Evolutionary conservation across 768 basidiomycete species (phyloP), one percentile per base, ranked within the genome.

Genomic region (Stropharia rugosoannulata): DNA sequence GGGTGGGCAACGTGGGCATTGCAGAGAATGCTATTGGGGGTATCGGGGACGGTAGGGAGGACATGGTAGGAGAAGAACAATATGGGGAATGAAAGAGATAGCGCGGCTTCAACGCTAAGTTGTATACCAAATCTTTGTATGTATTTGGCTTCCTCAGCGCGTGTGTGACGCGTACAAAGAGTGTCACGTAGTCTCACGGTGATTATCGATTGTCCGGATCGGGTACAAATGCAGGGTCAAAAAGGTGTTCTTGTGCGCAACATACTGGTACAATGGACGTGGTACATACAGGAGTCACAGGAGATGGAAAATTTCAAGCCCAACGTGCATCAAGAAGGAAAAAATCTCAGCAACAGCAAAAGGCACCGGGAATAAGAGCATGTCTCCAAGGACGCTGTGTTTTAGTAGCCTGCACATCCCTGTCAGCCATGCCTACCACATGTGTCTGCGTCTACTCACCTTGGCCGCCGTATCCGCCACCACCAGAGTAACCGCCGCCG

Each of bases 391-490:
- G 41, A 51, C 53, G 45, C 37, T 32, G 41, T 32, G 41, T 13
- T 42, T 41, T 54, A 49, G 27, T 43, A 9, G 16, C n/a, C 40
- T 16, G 51, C 52, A 40, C 44, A 32, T 32, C 9, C 29, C 6
- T 32, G 29, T 32, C 29, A 32, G 29, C 9, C 29, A 10, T 10
- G 7, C 7, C 29, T n/a, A n/a, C 7, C 29, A 6, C 29, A 32
- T 32, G 7, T 32, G 29, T 10, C 7, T 7, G 29, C 9, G 2
- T 32, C 29, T 6, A 32, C 29, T 32, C 7, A 32, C 29, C 29
- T 32, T 53, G 49, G 45, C 73, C 69, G 5, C 68, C 64, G 45
- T 51, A 57, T 39, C 60, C 56, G 37, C 59, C 61, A n/a, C 59
- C 58, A 18, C 53, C 38, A 12, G 45, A 40, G 29, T 66, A 63